A percentile compares a stretch with the other conserved stretches of the same genome.
Conservation (phyloP, 202 grass and related monocot species). For the Panicum hallii region DNA sequence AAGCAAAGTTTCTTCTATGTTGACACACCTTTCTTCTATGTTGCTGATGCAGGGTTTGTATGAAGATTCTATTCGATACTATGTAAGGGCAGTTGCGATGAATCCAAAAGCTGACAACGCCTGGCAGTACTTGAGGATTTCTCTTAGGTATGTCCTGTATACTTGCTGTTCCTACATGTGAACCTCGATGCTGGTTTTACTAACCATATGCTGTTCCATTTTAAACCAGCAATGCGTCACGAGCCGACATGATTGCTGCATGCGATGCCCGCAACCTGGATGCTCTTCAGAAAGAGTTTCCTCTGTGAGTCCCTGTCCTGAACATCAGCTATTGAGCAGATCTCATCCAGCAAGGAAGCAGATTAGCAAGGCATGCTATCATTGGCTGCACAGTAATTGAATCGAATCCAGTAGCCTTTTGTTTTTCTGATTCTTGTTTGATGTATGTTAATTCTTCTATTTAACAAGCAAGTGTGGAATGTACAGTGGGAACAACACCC, state of each 20-base stretch:
- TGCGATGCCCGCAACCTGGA: slow-evolving; percentile 94
- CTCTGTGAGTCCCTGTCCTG: slow-evolving; percentile 55
- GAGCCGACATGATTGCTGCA: slow-evolving; percentile 90
- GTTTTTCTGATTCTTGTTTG: slow-evolving; percentile 11
- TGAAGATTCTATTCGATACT: slow-evolving; percentile 93
- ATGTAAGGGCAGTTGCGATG: slow-evolving; percentile 95
- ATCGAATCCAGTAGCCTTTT: slow-evolving; percentile 2
- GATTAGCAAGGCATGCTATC: background rate
- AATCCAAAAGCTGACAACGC: slow-evolving; percentile 99
- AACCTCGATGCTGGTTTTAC: slow-evolving; percentile 31
- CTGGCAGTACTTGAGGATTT: slow-evolving; percentile 96
- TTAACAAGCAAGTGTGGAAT: slow-evolving; percentile 2
- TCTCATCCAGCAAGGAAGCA: background rate
- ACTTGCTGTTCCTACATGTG: slow-evolving; percentile 23
- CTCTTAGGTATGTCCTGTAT: slow-evolving; percentile 68
- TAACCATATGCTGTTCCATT: slow-evolving; percentile 39
- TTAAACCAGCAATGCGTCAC: slow-evolving; percentile 68
- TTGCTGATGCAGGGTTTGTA: slow-evolving; percentile 72
- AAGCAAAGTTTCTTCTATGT: slow-evolving; percentile 1
- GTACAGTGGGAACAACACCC: slow-evolving; percentile 35
- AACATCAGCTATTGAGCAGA: background rate
- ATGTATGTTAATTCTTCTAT: slow-evolving; percentile 11
- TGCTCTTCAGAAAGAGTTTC: slow-evolving; percentile 96
- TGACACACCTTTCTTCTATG: slow-evolving; percentile 16
- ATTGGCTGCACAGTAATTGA: slow-evolving; percentile 6